Percentiles rank a stretch among this genome's conserved stretches.
Conservation (phyloP, 202 grass and related monocot genomes). For the Cymbopogon flexuosus region DNA sequence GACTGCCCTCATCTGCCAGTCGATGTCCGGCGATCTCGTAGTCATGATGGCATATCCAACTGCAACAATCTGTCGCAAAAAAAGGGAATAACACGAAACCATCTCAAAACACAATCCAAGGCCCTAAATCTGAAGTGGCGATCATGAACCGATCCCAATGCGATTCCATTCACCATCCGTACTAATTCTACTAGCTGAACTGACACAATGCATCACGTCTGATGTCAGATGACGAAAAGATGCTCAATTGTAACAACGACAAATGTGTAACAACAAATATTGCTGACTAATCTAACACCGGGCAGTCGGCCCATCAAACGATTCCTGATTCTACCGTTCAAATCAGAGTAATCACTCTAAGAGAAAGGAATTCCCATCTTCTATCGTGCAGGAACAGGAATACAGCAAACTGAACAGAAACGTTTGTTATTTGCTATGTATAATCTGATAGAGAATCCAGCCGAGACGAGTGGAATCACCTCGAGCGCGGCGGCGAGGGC, state of each 20-base stretch:
- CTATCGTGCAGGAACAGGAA: background rate
- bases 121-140: background rate
- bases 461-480: constrained; percentile 7
- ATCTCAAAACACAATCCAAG: constrained; percentile 15
- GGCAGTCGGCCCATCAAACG: background rate
- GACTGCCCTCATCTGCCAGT: constrained; percentile 57
- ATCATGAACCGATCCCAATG: background rate
- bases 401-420: background rate
- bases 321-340: background rate
- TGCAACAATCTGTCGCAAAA: constrained; percentile 46
- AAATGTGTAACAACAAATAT: background rate
- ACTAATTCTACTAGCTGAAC: background rate
- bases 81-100: background rate
- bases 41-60: constrained; percentile 65
- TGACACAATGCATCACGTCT: background rate
- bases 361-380: background rate
- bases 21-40: constrained; percentile 58
- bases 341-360: background rate
- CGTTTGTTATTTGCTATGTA: background rate
- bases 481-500: constrained; percentile 54
- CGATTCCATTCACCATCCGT: background rate
- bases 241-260: too few relatives aligned
- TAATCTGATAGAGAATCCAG: background rate
- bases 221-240: background rate
- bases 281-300: background rate